phyloP scores from a whole-genome alignment of 208 protist genomes.

The Crithidia thermophila region DNA sequence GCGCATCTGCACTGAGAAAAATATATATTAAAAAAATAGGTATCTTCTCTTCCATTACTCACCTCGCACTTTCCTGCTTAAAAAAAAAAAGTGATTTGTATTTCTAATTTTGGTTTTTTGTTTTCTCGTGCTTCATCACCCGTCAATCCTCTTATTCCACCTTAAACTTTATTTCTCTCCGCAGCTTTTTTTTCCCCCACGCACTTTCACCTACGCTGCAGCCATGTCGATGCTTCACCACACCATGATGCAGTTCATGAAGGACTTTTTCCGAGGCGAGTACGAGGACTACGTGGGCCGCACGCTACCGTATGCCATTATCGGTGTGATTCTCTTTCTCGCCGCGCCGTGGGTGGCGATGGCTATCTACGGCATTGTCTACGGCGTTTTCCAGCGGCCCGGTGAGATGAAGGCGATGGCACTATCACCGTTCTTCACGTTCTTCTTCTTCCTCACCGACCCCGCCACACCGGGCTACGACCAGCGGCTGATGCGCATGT shows the following conservation, averaged over 20 bases:
- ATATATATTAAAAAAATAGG: too few relatives aligned
- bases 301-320: constrained; percentile 21
- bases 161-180: too few relatives aligned
- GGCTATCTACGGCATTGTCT: constrained; percentile 43
- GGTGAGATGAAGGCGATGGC: constrained; percentile 29
- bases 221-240: constrained; percentile 20
- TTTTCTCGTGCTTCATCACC: neutral
- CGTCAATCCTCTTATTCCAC: neutral
- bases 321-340: constrained; percentile 29
- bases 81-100: neutral
- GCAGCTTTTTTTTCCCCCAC: neutral
- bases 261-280: constrained; percentile 23
- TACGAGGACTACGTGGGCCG: constrained; percentile 14
- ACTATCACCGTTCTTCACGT: constrained; percentile 66
- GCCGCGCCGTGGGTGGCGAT: constrained; percentile 51
- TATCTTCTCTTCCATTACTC: too few relatives aligned
- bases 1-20: too few relatives aligned
- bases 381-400: constrained; percentile 52
- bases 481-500: constrained; percentile 66
- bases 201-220: neutral
- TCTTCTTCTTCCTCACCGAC: constrained; percentile 70
- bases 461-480: constrained; percentile 75
- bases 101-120: neutral
- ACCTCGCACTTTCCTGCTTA: too few relatives aligned
- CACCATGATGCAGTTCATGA: constrained; percentile 18